Base-by-base conservation (phyloP, 768 basidiomycete genomes). In the Neoboletus brunneissimus region DNA sequence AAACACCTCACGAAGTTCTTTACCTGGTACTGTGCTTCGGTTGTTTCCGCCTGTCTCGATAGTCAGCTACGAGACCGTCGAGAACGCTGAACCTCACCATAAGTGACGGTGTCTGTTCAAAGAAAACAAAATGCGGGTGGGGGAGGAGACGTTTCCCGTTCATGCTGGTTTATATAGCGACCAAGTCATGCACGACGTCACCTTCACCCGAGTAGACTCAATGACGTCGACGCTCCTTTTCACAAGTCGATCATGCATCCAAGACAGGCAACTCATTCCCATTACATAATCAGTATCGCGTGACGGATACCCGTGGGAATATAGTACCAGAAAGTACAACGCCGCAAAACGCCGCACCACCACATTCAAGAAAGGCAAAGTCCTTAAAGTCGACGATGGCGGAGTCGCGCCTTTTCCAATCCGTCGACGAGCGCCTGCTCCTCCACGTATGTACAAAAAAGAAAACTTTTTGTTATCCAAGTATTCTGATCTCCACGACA, bases 21-120 rank as follows among this genome's bases (percentile, higher is more conserved):
- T 38, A 74, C 70, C 68, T 68, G 56, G 38, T 72, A 72, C 47
- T 54, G 53, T 46, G 42, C 18, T 51, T 66, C 57, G 3, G 54
- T 31, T 9, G 49, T 49, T 47, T 67, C 66, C 5, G 66, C 64
- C 66, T 67, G 22, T 35, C 34, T 18, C 16, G 0, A 22, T 48
- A 11, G 37, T 67, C 56, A 65, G 51, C 25, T 6, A 31, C 31
- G 35, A 37, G 22, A 10, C 32, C n/a, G 0, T 13, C n/a, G 4
- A 46, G 6, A 1, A n/a, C 16, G 2, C 4, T 4, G 4, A 2
- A 23, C 2, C 45, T 41, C 45, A 63, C 66, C 66, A 67, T 67
- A 2, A 5, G 20, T 35, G 46, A 23, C 11, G 38, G 11, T 48
- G 35, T 58, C 20, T 40, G n/a, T 55, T 42, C 23, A 22, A 27